Base-by-base conservation (phyloP, 805 yeast genomes). In the Pichia deserticola region DNA sequence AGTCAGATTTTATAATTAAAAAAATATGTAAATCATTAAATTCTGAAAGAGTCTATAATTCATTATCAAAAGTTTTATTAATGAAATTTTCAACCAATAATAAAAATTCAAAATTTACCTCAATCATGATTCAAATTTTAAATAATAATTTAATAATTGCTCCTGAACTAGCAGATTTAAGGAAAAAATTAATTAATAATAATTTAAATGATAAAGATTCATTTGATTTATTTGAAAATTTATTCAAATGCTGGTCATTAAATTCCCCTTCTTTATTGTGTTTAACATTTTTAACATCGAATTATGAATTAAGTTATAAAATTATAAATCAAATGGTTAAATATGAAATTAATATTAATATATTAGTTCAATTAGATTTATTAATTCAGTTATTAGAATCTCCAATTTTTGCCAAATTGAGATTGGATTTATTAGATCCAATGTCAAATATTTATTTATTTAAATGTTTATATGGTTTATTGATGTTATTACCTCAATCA, bases 401-500 rank as follows among this genome's bases (percentile, higher is more conserved):
- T 2, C 98, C 97, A 1, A 90, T 89, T 2, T 90, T 93, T 65
- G 84, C 95, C 20, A 82, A 86, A 58, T 73, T 90, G 54, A 77
- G 99, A 51, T 70, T 93, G 48, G 97, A 92, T 65, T 70, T 93
- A n/a, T 70, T 93, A 43, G 95, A 88, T 60, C 97, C 97, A 1
- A 87, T 83, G 44, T 79, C 77, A 54, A 77, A 86, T 61, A 95
- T 95, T 1, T 86, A 77, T 59, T 69, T 93, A 35, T 87, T 84
- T 73, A 88, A 89, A 62, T 86, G 96, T 47, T 74, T 93, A 33
- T 93, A 89, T 63, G 99, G 98, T 1, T 76, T 93, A 33, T 71
- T 93, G 51, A 93, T 93, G 99, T 74, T 93, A 5, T 67, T 93
- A 45, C 99, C 99, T 0, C 99, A 93, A 63, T 88, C 97, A 0